Evolutionary conservation across 192 early-diverging fungal species (phyloP).

Genomic region (Pilaira anomala): DNA sequence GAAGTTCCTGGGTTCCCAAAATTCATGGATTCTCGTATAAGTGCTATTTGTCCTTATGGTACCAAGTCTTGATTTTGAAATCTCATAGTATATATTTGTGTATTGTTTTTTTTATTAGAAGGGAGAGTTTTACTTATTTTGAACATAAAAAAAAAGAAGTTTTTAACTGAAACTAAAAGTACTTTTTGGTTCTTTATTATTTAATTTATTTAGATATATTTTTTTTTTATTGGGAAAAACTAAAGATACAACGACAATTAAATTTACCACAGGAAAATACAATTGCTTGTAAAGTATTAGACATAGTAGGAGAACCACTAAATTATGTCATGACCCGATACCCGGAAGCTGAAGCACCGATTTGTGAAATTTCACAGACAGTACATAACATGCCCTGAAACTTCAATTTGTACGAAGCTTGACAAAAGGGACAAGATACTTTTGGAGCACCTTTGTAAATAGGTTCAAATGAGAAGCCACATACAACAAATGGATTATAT

Average conservation of each 20-base stretch:
- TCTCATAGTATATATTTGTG: too few species aligned
- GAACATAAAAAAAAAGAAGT: too few species aligned
- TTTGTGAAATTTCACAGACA: constrained; percentile 81
- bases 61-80: not conserved
- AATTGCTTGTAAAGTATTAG: not conserved
- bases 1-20: constrained; percentile 17
- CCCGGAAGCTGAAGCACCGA: constrained; percentile 58
- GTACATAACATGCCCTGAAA: constrained; percentile 74
- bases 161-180: too few species aligned
- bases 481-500: constrained; percentile 92
- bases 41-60: constrained; percentile 21
- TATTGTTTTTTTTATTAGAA: too few species aligned
- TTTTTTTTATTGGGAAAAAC: too few species aligned
- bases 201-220: too few species aligned
- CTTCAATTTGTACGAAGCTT: constrained; percentile 83
- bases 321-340: not conserved
- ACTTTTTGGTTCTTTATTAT: too few species aligned
- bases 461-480: constrained; percentile 79
- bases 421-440: constrained; percentile 86
- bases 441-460: constrained; percentile 86
- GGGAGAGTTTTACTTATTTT: too few species aligned
- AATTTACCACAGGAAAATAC: too few species aligned
- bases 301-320: not conserved
- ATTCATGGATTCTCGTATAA: constrained; percentile 3
- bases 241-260: too few species aligned